Conservation (phyloP, 2,329 filamentous ascomycete genomes). For the Venturia oleaginea region DNA sequence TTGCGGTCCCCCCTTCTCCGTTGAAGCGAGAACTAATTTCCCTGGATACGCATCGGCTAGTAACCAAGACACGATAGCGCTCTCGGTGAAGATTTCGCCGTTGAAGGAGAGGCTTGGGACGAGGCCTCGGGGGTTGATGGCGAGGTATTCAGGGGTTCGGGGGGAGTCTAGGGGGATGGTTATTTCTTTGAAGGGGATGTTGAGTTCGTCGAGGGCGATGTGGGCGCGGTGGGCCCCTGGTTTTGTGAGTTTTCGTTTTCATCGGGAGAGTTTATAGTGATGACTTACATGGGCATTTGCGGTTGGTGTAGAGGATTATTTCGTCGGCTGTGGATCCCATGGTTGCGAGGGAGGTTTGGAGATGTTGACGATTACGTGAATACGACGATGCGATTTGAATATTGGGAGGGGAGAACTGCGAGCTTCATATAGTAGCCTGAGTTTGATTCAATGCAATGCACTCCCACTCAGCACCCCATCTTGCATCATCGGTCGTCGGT, state of each 20-base stretch:
- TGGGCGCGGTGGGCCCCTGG: conserved; percentile 4
- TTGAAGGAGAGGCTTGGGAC: conserved; percentile 1
- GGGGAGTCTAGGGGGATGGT: not conserved
- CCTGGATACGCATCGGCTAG: not conserved
- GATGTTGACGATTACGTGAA: not conserved
- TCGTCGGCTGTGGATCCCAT: not conserved
- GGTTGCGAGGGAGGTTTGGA: not conserved
- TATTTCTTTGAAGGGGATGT: conserved; percentile 4
- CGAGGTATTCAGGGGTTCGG: not conserved
- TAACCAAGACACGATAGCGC: not conserved
- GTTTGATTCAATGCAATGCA: not conserved
- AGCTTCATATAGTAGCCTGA: not conserved
- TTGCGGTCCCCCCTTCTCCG: not conserved
- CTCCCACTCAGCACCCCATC: not conserved
- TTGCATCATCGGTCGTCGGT: conserved; percentile 7
- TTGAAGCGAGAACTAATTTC: conserved; percentile 2
- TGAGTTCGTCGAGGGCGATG: conserved; percentile 6
- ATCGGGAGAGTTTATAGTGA: not conserved
- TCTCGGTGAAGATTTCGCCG: conserved; percentile 7
- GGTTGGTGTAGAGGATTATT: conserved; percentile 9
- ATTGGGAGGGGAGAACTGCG: not conserved
- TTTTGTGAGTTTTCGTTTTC: not conserved
- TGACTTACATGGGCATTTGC: conserved; percentile 4
- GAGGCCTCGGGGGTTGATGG: conserved; percentile 5
- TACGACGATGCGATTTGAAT: not conserved